Conservation (phyloP, 805 yeast species). For the Kluyveromyces nonfermentans region DNA sequence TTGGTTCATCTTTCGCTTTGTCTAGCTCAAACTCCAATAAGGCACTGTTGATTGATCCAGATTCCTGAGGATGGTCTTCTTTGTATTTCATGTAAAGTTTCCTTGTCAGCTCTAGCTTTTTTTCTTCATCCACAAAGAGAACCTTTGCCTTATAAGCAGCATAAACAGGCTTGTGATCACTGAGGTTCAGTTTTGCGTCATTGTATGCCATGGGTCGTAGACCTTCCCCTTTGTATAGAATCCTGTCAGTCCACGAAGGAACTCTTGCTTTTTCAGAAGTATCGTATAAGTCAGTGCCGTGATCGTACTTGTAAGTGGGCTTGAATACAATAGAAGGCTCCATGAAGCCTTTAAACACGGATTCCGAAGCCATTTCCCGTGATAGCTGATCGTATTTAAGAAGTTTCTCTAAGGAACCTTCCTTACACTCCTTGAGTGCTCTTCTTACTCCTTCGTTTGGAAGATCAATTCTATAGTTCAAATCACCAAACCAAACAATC, state of each 20-base stretch:
- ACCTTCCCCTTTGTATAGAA: slow-evolving; percentile 51
- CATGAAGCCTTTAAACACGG: slow-evolving; percentile 63
- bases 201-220: slow-evolving; percentile 61
- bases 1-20: slow-evolving; percentile 4
- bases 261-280: slow-evolving; percentile 85
- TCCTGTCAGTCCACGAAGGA: slow-evolving; percentile 96
- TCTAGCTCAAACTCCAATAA: slow-evolving; percentile 10
- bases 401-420: slow-evolving; percentile 33
- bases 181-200: slow-evolving; percentile 51
- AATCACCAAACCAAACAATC: slow-evolving; percentile 90
- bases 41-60: slow-evolving; percentile 13
- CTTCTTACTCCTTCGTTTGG: slow-evolving; percentile 66
- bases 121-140: slow-evolving; percentile 55
- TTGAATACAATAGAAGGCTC: slow-evolving; percentile 70
- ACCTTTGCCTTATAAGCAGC: slow-evolving; percentile 65
- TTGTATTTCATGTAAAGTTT: slow-evolving; percentile 54
- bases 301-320: slow-evolving; percentile 91
- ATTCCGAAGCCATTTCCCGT: slow-evolving; percentile 59
- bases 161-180: slow-evolving; percentile 92
- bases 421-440: slow-evolving; percentile 38
- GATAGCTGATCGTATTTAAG: slow-evolving; percentile 71
- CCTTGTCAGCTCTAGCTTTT: slow-evolving; percentile 44
- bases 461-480: slow-evolving; percentile 71
- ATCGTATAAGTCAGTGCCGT: slow-evolving; percentile 72
- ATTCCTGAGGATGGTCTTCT: slow-evolving; percentile 25